Evolutionary conservation across 148 eudicot genomes (phyloP).

Genomic region (Heliosperma pusillum): DNA sequence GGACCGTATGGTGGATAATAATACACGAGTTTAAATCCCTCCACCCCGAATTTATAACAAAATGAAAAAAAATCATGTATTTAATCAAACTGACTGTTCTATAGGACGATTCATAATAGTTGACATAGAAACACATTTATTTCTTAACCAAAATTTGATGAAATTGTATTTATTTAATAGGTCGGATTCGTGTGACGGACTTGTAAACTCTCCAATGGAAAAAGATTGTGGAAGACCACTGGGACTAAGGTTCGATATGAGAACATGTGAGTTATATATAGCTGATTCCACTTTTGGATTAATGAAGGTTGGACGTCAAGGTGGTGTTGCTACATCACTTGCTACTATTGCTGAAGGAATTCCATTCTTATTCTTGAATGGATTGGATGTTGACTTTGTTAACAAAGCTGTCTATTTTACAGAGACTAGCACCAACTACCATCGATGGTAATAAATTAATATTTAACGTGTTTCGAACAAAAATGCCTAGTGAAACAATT

Average conservation of each 20-base stretch:
- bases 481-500: no score
- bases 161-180: neutral
- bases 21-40: no score
- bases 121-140: no score
- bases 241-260: constrained; percentile 20
- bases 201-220: neutral
- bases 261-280: constrained; percentile 21
- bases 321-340: constrained; percentile 15
- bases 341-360: constrained; percentile 11
- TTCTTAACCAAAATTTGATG: neutral
- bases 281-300: no score
- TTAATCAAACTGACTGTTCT: no score
- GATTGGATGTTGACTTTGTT: constrained; percentile 14
- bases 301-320: constrained; percentile 12
- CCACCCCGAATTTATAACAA: no score
- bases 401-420: constrained; percentile 20
- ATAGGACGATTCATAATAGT: no score
- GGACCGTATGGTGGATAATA: no score
- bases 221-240: constrained; percentile 26
- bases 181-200: constrained; percentile 18
- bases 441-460: constrained; percentile 19
- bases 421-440: constrained; percentile 1
- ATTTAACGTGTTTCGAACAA: no score
- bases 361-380: constrained; percentile 21
- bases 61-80: no score